These are phyloP conservation scores for Trifolium repens DNA, from an alignment of 306 rosid species.

Conservation along the genomic window DNA sequence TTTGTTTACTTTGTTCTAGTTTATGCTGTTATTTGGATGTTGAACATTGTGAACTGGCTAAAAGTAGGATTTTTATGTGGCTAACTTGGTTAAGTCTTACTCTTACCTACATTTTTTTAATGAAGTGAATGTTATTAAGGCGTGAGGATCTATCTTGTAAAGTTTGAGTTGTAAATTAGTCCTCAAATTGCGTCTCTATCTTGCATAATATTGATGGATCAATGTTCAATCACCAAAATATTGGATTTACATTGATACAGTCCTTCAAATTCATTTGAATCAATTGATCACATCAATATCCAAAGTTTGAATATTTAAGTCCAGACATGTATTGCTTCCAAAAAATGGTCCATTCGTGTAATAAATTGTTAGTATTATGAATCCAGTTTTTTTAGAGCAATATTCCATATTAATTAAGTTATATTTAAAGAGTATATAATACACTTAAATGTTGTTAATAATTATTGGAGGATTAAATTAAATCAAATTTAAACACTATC, in stretches of 20 bases:
- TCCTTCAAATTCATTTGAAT: slow-evolving; percentile 8
- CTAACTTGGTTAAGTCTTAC: neutral
- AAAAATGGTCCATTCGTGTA: neutral
- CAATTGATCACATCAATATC: slow-evolving; percentile 23
- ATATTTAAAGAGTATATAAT: neutral
- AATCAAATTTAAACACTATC: slow-evolving; percentile 11
- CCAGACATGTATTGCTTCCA: neutral
- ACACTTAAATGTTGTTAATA: slow-evolving; percentile 30
- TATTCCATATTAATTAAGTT: neutral
- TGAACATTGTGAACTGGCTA: slow-evolving; percentile 10
- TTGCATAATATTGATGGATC: too few species aligned
- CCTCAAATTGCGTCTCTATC: neutral
- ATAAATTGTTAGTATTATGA: slow-evolving; percentile 15
- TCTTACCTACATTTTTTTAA: neutral
- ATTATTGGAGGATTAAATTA: neutral
- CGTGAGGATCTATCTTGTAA: neutral
- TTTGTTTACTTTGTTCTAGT: slow-evolving; percentile 12
- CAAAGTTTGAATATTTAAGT: slow-evolving; percentile 9
- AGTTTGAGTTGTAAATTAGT: neutral
- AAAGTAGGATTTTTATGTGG: slow-evolving; percentile 29
- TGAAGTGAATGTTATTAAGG: slow-evolving; percentile 22
- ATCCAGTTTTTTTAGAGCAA: neutral
- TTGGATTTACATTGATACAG: slow-evolving; percentile 11
- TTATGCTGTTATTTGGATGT: slow-evolving; percentile 34
- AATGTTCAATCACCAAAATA: neutral